Evolutionary conservation across 345 rosid genomes (phyloP).

Genomic region (Durio zibethinus): DNA sequence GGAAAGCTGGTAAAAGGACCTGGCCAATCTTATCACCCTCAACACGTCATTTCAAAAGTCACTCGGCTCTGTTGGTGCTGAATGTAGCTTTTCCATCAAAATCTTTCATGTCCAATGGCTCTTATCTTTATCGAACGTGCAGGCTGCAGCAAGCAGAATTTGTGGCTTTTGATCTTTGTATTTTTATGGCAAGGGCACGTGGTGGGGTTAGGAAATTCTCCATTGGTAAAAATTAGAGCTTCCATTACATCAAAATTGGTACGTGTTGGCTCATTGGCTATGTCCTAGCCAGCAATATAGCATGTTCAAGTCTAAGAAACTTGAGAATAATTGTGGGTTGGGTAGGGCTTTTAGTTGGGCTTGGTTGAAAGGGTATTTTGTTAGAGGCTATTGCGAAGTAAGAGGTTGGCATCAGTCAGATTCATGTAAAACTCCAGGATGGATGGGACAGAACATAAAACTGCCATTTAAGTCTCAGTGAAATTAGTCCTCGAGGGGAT

Average conservation of each 20-base stretch:
- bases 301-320: not conserved
- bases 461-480: not conserved
- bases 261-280: not conserved
- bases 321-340: not conserved
- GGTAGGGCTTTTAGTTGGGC: not conserved
- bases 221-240: not conserved
- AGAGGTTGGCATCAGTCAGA: not conserved
- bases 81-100: not conserved
- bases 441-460: not conserved
- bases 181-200: not conserved
- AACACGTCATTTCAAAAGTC: not conserved
- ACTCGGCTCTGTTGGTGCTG: not conserved
- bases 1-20: not conserved
- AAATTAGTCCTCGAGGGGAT: too few species aligned
- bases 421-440: not conserved
- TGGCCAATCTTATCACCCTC: not conserved
- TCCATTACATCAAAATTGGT: not conserved
- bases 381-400: too few species aligned
- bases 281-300: not conserved
- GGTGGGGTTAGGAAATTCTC: not conserved
- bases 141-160: not conserved
- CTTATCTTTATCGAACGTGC: not conserved
- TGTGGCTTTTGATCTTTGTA: not conserved
- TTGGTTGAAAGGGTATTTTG: too few species aligned
- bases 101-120: not conserved